These are phyloP conservation scores for Candida labiduridarum DNA, from an alignment of 1,139 yeast species.

Conservation along the genomic window DNA sequence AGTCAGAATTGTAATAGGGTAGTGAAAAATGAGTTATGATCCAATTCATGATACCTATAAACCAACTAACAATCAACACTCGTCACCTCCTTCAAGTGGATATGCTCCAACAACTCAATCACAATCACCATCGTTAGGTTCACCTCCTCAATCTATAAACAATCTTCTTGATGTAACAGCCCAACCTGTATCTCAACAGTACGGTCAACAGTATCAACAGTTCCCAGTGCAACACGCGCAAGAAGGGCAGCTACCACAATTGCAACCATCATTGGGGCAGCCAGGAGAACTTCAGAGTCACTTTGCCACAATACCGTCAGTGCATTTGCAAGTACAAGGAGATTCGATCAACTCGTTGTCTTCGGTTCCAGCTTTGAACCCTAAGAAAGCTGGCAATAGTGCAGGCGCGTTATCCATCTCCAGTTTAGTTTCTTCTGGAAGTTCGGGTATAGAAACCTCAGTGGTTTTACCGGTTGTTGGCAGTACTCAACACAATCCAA, in stretches of 20 bases:
- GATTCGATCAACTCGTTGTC: not conserved
- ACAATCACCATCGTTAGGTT: not conserved
- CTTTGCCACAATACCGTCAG: not conserved
- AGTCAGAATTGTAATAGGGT: not conserved
- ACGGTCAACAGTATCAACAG: not conserved
- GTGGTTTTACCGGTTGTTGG: slow-evolving; percentile 9
- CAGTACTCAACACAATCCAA: slow-evolving; percentile 5
- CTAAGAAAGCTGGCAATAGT: slow-evolving; percentile 2
- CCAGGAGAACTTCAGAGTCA: not conserved
- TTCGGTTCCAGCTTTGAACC: not conserved
- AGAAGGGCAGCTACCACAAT: not conserved
- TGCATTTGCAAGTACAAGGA: not conserved
- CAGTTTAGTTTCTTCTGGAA: slow-evolving; percentile 12
- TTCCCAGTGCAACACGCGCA: not conserved
- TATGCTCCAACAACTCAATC: slow-evolving; percentile 2
- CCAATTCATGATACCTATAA: slow-evolving; percentile 33
- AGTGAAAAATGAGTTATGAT: slow-evolving; percentile 30
- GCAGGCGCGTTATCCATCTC: slow-evolving; percentile 17
- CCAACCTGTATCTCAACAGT: not conserved
- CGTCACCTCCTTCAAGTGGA: slow-evolving; percentile 1
- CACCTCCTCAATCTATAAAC: slow-evolving; percentile 11
- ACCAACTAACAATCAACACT: slow-evolving; percentile 10
- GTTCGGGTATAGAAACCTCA: not conserved
- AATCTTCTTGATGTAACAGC: slow-evolving; percentile 1
- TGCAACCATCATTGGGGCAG: not conserved